phyloP scores from a whole-genome alignment of 495 filamentous ascomycete genomes.

The Penicillium cosmopolitanum region DNA sequence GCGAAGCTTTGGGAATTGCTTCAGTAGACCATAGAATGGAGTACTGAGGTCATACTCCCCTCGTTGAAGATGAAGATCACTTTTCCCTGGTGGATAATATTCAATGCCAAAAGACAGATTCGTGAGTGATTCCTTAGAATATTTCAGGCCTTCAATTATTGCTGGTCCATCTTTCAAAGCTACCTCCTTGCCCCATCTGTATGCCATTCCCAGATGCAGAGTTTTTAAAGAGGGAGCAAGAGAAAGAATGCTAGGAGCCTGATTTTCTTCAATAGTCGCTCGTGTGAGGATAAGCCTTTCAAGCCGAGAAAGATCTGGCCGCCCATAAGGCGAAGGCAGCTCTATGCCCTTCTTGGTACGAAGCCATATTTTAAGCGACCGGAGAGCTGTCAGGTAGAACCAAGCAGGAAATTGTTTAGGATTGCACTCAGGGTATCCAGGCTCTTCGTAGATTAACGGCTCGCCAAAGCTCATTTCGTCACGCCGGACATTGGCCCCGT shows the following conservation, averaged over 20 bases:
- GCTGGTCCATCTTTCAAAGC: slow-evolving; percentile 7
- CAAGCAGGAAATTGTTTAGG: slow-evolving; percentile 17
- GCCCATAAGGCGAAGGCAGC: not conserved
- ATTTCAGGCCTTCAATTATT: slow-evolving; percentile 11
- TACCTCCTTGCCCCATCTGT: slow-evolving; percentile 15
- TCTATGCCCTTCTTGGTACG: slow-evolving; percentile 12
- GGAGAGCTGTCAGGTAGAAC: slow-evolving; percentile 12
- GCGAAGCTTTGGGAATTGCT: slow-evolving; percentile 8
- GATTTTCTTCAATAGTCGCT: slow-evolving; percentile 9
- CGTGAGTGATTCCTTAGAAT: not conserved
- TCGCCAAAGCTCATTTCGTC: not conserved
- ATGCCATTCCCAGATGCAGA: slow-evolving; percentile 16
- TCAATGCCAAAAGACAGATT: slow-evolving; percentile 14
- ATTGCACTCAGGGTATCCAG: slow-evolving; percentile 16
- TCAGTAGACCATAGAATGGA: slow-evolving; percentile 12
- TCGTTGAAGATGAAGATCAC: not conserved
- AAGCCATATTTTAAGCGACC: slow-evolving; percentile 17
- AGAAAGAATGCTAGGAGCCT: slow-evolving; percentile 10
- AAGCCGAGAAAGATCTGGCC: slow-evolving; percentile 9
- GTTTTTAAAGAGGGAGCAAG: slow-evolving; percentile 11
- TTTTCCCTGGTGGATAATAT: slow-evolving; percentile 7
- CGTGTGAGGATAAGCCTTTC: slow-evolving; percentile 8
- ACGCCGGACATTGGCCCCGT: slow-evolving; percentile 13
- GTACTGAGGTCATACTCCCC: slow-evolving; percentile 9
- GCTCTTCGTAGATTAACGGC: slow-evolving; percentile 9